Base-by-base conservation (phyloP, 306 rosid species). In the Mimosa bimucronata region DNA sequence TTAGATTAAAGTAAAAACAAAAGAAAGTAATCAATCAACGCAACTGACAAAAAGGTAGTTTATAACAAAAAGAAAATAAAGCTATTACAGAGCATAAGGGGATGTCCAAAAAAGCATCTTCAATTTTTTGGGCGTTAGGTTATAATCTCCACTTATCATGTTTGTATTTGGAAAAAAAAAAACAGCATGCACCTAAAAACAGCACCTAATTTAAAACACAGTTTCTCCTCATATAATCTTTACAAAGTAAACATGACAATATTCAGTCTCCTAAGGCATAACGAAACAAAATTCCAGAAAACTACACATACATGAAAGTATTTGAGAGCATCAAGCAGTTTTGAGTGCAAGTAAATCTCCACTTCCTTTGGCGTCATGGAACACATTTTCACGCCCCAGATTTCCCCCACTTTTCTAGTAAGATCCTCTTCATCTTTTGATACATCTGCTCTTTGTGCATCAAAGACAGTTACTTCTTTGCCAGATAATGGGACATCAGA, bases 291-390 rank as follows among this genome's bases (percentile, higher is more conserved):
- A 77, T 15, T 75, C 10, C 9, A 37, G 29, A 62, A 57, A 82
- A 68, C 4, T 57, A 75, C 74, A 87, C 97, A 74, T 91, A 95
- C 98, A 16, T 76, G 81, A 81, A 84, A 92, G 81, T 84, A 85
- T 91, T 86, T 90, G 83, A 95, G 88, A 61, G 94, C 89, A 81
- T 92, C 93, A 10, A 95, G 88, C 69, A 95, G 76, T 82, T 89
- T 92, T 61, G 92, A 87, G 76, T 85, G 82, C 48, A 94, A 86
- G 85, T 83, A 91, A 68, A 75, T 84, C 55, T 85, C 91, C 18
- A 75, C 77, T 60, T 90, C 93, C 77, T 82, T 82, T 50, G 76
- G 34, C 73, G 88, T 79, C 66, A 86, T 19, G 45, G 88, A 80
- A 61, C 48, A 44, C 34, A 40, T 65, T 72, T 88, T 90, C 76